Percentiles rank a stretch among this genome's conserved stretches.
Conservation (phyloP, 371 early-diverging fungal species). For the Antonospora locustae region DNA sequence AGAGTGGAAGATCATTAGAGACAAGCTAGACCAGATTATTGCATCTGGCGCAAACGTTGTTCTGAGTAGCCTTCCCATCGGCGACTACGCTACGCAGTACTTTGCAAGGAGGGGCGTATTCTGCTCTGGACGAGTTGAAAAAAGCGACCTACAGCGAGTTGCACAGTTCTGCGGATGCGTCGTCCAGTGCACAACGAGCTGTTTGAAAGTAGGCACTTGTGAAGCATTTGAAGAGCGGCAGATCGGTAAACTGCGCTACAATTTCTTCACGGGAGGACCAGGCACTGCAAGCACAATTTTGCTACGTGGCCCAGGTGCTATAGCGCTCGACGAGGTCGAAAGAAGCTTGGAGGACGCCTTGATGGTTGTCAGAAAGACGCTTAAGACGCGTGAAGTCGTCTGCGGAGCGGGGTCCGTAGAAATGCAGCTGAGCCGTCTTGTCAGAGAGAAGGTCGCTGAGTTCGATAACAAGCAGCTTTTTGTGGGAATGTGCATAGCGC, state of each 20-base stretch:
- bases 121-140: conserved; percentile 91
- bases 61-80: conserved; percentile 89
- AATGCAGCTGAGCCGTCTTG: conserved; percentile 84
- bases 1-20: conserved; percentile 95
- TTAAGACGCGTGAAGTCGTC: conserved; percentile 59
- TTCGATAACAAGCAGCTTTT: conserved; percentile 86
- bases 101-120: conserved; percentile 97
- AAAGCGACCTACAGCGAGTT: conserved; percentile 77
- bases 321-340: conserved; percentile 97
- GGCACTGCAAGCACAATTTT: conserved; percentile 83
- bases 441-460: conserved; percentile 72
- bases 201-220: conserved; percentile 67
- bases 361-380: conserved; percentile 67
- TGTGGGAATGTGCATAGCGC: conserved; percentile 81
- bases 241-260: conserved; percentile 88
- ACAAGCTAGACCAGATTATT: conserved; percentile 88
- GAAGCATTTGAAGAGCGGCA: conserved; percentile 86
- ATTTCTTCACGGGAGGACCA: conserved; percentile 77
- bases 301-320: conserved; percentile 91
- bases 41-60: conserved; percentile 94
- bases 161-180: conserved; percentile 82
- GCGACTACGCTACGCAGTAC: conserved; percentile 98
- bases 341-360: conserved; percentile 93
- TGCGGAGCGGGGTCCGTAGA: conserved; percentile 43
- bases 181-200: conserved; percentile 70